Evolutionary conservation across 116 monocot genomes (phyloP).

Genomic region (Papilionanthe hybrid): DNA sequence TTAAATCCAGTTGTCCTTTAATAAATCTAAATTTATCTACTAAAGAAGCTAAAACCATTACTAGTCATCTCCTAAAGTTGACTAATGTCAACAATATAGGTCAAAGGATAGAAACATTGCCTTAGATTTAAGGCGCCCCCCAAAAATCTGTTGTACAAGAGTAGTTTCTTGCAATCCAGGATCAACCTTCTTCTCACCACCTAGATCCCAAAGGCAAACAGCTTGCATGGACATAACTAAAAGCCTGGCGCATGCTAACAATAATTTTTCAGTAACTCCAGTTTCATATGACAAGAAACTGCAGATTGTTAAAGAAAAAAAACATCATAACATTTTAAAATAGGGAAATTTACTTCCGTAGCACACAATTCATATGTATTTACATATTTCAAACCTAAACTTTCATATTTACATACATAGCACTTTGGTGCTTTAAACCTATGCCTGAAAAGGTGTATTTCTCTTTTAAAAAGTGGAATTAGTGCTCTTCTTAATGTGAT

Average conservation of each 20-base stretch:
- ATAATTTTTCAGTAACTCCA: slow-evolving; percentile 5
- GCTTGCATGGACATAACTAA: slow-evolving; percentile 90
- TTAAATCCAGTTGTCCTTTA: no score
- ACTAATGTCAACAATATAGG: neutral
- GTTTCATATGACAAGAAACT: neutral
- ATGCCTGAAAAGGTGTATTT: no score
- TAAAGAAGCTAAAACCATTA: no score
- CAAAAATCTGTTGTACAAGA: slow-evolving; percentile 87
- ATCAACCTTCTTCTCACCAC: slow-evolving; percentile 78
- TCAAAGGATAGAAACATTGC: slow-evolving; percentile 15
- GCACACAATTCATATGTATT: no score
- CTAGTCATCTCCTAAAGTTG: no score
- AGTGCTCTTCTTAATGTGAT: neutral
- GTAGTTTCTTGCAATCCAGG: slow-evolving; percentile 74
- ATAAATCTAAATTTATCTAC: no score
- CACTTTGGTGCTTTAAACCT: no score
- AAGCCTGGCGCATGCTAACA: slow-evolving; percentile 45
- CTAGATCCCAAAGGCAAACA: slow-evolving; percentile 63
- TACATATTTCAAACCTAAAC: no score
- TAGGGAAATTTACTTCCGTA: no score
- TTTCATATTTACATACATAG: no score
- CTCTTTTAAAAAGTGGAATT: no score
- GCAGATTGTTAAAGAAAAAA: neutral
- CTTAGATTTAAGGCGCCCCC: slow-evolving; percentile 90
- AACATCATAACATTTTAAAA: neutral